Percentiles rank a stretch among this genome's conserved stretches.
phyloP scores from a whole-genome alignment of 2,329 filamentous ascomycete species.

The Dothiorella sarmentorum region DNA sequence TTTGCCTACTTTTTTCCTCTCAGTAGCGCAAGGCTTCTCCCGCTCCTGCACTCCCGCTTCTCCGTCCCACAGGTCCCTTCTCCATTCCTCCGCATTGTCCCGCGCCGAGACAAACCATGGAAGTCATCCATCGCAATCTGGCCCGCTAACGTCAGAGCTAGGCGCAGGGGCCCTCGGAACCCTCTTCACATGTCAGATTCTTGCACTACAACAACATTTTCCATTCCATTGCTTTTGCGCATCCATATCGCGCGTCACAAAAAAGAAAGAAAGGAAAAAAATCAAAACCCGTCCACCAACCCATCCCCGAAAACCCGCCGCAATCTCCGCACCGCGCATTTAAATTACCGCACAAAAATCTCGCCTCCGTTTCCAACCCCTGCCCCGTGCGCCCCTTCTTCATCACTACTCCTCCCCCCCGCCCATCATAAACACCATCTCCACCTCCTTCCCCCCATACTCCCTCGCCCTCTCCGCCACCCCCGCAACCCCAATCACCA shows the following conservation, averaged over 20 bases:
- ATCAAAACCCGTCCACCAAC: not conserved
- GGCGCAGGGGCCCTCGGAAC: not conserved
- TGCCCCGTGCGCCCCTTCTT: not conserved
- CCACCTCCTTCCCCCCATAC: not conserved
- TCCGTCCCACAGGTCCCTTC: not conserved
- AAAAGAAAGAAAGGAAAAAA: no score
- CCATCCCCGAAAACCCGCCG: not conserved
- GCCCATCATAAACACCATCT: not conserved
- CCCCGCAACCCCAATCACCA: not conserved
- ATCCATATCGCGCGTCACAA: no score
- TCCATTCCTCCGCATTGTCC: conserved; percentile 1
- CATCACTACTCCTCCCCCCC: no score
- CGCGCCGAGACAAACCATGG: not conserved
- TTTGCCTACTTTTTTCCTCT: no score
- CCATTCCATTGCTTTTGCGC: not conserved
- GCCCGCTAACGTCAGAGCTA: not conserved
- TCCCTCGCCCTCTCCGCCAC: not conserved
- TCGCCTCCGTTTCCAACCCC: not conserved
- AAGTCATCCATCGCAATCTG: not conserved
- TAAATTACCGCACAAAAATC: not conserved
- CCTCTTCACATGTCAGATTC: not conserved
- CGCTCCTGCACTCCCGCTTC: conserved; percentile 4
- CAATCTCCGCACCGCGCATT: not conserved
- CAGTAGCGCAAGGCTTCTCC: no score
- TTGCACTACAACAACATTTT: not conserved